Conservation (phyloP, 169 alveolate species). For the Babesia divergens region DNA sequence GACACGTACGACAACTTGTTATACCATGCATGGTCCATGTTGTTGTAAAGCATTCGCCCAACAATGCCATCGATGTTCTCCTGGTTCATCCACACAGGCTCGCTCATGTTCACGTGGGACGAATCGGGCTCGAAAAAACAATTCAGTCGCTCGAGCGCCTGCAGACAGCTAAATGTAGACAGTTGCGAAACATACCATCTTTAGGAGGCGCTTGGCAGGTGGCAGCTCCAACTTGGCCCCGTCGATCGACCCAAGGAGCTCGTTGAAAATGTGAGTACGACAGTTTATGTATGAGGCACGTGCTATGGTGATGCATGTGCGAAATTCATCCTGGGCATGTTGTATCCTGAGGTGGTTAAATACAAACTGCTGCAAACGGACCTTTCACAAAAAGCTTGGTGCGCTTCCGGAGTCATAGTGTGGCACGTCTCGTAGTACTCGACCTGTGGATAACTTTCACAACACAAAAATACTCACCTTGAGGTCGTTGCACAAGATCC, state of each 20-base stretch:
- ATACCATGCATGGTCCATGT: slow-evolving; percentile 38
- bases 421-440: slow-evolving; percentile 58
- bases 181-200: neutral
- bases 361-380: neutral
- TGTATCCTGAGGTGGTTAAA: slow-evolving; percentile 26
- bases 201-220: slow-evolving; percentile 16
- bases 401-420: slow-evolving; percentile 33
- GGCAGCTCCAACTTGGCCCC: slow-evolving; percentile 1
- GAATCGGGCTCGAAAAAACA: slow-evolving; percentile 65
- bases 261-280: slow-evolving; percentile 59
- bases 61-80: slow-evolving; percentile 24
- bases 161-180: neutral
- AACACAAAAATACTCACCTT: slow-evolving; percentile 15
- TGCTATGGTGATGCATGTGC: slow-evolving; percentile 35
- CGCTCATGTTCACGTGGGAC: slow-evolving; percentile 9
- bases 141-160: slow-evolving; percentile 50
- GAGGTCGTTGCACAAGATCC: slow-evolving; percentile 61
- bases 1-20: slow-evolving; percentile 50
- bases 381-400: slow-evolving; percentile 31
- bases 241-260: slow-evolving; percentile 34
- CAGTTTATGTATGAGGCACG: slow-evolving; percentile 59
- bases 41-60: slow-evolving; percentile 40
- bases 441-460: slow-evolving; percentile 6
- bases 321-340: slow-evolving; percentile 48
- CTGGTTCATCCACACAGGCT: slow-evolving; percentile 55